A percentile compares a stretch with the other conserved stretches of the same genome.
Evolutionary conservation across 768 basidiomycete species (phyloP).

Genomic region (Ephemerocybe angulata): DNA sequence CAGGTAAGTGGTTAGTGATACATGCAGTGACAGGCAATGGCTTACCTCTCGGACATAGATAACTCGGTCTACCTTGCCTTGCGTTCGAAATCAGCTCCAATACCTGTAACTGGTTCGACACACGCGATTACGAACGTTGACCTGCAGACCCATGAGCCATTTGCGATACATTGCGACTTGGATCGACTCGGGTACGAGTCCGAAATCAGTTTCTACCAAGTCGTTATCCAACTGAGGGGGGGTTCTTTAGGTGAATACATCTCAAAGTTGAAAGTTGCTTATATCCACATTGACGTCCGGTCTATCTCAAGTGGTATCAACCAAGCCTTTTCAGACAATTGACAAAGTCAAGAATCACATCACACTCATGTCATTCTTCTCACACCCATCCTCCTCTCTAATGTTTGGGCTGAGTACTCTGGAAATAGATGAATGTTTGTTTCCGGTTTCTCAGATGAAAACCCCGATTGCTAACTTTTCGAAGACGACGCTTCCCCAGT

Average conservation of each 20-base stretch:
- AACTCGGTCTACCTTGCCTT: neutral
- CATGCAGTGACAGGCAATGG: conserved; percentile 57
- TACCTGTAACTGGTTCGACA: neutral
- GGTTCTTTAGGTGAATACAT: no score
- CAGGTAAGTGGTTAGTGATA: conserved; percentile 41
- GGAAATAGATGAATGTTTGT: conserved; percentile 6
- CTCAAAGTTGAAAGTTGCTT: neutral
- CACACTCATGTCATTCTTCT: conserved; percentile 4
- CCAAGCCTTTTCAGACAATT: conserved; percentile 1
- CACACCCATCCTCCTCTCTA: neutral
- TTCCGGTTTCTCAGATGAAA: neutral
- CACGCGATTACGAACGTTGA: neutral
- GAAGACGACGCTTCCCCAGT: conserved; percentile 1
- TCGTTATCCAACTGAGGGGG: neutral
- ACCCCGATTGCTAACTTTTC: neutral
- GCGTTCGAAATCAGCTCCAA: neutral
- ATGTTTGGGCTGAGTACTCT: conserved; percentile 1
- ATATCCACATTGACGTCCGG: neutral
- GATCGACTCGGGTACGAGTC: neutral
- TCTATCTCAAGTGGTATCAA: neutral
- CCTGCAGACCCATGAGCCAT: neutral
- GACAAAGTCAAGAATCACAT: conserved; percentile 2
- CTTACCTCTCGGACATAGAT: conserved; percentile 36
- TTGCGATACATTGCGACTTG: neutral
- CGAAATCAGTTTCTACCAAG: neutral